Evolutionary conservation across 2,329 filamentous ascomycete species (phyloP).

Genomic region (Beauveria sp.): DNA sequence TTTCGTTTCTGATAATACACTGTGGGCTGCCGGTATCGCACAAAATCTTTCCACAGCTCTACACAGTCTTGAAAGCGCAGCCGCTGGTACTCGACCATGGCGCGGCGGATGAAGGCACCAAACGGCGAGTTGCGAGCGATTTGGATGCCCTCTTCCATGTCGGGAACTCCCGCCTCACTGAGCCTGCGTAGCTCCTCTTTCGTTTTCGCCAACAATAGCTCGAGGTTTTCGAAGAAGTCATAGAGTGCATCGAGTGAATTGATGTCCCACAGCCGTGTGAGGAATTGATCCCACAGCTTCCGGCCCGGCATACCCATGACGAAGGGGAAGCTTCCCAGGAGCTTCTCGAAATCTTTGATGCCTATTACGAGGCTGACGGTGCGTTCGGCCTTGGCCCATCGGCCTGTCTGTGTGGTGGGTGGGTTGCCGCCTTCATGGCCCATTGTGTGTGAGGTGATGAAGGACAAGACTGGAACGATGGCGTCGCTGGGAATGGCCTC

Average conservation of each 20-base stretch:
- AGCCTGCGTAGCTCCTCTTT: constrained; percentile 53
- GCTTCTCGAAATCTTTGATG: constrained; percentile 51
- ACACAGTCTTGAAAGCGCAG: constrained; percentile 73
- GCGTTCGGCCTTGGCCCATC: constrained; percentile 42
- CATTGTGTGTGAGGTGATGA: constrained; percentile 65
- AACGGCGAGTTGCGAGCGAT: constrained; percentile 70
- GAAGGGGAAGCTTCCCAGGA: constrained; percentile 46
- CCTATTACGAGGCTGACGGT: constrained; percentile 46
- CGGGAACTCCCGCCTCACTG: constrained; percentile 33
- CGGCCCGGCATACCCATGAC: constrained; percentile 59
- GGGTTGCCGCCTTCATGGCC: constrained; percentile 31
- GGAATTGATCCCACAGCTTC: constrained; percentile 80
- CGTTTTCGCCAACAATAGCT: constrained; percentile 51
- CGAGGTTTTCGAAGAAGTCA: constrained; percentile 59
- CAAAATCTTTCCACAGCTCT: constrained; percentile 74
- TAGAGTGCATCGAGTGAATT: constrained; percentile 77
- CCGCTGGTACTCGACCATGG: constrained; percentile 70
- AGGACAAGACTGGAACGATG: constrained; percentile 70
- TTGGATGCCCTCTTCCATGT: constrained; percentile 43
- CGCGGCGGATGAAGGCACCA: constrained; percentile 70
- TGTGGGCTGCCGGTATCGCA: constrained; percentile 72
- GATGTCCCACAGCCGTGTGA: constrained; percentile 75
- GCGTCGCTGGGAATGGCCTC: constrained; percentile 60
- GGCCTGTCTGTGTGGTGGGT: constrained; percentile 20
- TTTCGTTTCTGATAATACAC: constrained; percentile 57